A percentile compares a stretch with the other conserved stretches of the same genome.
Evolutionary conservation across 805 yeast genomes (phyloP).

Genomic region (Candida patagonica): DNA sequence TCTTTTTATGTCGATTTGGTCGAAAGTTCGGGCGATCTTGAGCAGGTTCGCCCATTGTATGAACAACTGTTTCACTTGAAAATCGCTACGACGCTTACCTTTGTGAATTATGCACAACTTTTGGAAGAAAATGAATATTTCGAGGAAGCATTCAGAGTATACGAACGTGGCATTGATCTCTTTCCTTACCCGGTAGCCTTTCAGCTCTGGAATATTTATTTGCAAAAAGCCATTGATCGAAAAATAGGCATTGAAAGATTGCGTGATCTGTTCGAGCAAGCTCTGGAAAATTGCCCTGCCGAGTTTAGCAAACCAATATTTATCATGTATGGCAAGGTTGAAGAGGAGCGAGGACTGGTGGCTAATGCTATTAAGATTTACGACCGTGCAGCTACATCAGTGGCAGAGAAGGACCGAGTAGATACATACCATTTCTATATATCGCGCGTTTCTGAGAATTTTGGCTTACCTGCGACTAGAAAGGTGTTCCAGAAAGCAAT

Average conservation of each 20-base stretch:
- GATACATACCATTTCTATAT: conserved; percentile 38
- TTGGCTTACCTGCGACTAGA: conserved; percentile 38
- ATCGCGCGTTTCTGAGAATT: conserved; percentile 31
- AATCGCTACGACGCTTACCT: conserved; percentile 57
- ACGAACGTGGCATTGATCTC: conserved; percentile 55
- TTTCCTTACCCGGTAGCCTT: conserved; percentile 55
- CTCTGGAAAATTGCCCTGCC: conserved; percentile 44
- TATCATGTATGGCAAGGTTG: conserved; percentile 52
- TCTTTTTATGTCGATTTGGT: conserved; percentile 59
- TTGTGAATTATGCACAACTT: conserved; percentile 58
- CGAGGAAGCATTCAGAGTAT: conserved; percentile 48
- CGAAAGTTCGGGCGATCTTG: conserved; percentile 30
- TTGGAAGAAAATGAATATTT: conserved; percentile 38
- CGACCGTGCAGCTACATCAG: conserved; percentile 32
- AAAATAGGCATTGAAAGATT: conserved; percentile 40
- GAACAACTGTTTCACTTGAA: conserved; percentile 48
- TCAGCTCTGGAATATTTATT: conserved; percentile 65
- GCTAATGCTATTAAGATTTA: conserved; percentile 43
- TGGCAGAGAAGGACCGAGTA: conserved; percentile 24
- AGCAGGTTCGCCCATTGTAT: conserved; percentile 36
- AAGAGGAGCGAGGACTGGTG: conserved; percentile 43
- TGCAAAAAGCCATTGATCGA: conserved; percentile 39
- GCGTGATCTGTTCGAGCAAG: conserved; percentile 67
- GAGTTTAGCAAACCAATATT: conserved; percentile 41
- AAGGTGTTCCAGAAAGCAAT: conserved; percentile 46